These are phyloP conservation scores for Microbotryum scabiosae DNA, from an alignment of 1,284 basidiomycete species.

Conservation along the genomic window DNA sequence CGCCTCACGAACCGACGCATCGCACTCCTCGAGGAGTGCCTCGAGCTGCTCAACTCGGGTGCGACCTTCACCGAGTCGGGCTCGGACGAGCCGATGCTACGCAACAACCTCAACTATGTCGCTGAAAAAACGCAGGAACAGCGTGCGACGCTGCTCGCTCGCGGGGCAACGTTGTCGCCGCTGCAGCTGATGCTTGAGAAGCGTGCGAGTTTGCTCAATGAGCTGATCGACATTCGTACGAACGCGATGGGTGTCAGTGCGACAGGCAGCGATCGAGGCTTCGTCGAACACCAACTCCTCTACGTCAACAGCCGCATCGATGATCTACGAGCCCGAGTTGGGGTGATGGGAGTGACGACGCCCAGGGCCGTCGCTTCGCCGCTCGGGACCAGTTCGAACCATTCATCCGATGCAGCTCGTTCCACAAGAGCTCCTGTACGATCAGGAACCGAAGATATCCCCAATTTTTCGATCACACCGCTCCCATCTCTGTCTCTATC, in stretches of 20 bases:
- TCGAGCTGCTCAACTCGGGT: conserved; percentile 1
- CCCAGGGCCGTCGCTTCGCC: too few relatives aligned
- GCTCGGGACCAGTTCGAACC: too few relatives aligned
- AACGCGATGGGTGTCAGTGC: background rate
- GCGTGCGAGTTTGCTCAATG: background rate
- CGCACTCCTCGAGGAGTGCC: conserved; percentile 7
- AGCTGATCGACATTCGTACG: background rate
- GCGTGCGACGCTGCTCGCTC: background rate
- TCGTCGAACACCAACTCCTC: background rate
- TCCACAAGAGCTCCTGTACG: too few relatives aligned
- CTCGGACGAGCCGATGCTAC: background rate
- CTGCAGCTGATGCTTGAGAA: background rate
- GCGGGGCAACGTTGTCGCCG: background rate
- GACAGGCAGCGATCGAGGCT: background rate
- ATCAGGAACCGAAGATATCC: too few relatives aligned
- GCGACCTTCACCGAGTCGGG: background rate
- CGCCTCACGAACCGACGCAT: conserved; percentile 11
- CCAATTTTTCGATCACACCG: too few relatives aligned
- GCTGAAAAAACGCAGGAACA: background rate
- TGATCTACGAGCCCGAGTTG: background rate
- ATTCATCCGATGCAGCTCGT: too few relatives aligned
- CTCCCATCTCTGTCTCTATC: too few relatives aligned
- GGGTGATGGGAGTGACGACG: too few relatives aligned
- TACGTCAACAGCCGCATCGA: background rate
- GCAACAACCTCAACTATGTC: background rate